Conservation (phyloP, 441 rosid genomes). For the Dalechampia spathulata region DNA sequence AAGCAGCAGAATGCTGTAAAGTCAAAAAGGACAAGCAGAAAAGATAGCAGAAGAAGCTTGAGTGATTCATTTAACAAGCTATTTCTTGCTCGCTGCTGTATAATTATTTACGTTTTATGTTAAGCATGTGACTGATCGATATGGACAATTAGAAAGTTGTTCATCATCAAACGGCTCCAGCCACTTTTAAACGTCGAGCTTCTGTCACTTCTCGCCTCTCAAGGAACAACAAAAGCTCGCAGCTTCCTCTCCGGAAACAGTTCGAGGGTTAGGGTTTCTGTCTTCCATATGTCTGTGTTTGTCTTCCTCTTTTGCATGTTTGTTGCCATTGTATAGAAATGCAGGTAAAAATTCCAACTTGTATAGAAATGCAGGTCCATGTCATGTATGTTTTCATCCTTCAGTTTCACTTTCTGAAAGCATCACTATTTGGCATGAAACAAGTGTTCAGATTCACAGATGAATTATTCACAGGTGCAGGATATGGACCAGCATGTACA, state of each 20-base stretch:
- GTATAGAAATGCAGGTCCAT: no score
- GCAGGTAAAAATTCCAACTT: no score
- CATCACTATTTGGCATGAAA: not conserved
- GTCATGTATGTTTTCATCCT: no score
- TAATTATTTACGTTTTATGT: not conserved
- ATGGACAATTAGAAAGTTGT: no score
- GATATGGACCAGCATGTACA: slow-evolving; percentile 27
- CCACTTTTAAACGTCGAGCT: no score
- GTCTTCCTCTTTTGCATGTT: not conserved
- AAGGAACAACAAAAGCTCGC: no score
- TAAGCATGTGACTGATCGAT: slow-evolving; percentile 5
- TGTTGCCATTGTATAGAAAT: slow-evolving; percentile 3
- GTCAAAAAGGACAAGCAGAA: slow-evolving; percentile 20
- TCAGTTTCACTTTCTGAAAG: not conserved
- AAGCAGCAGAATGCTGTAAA: not conserved
- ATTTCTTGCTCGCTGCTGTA: not conserved
- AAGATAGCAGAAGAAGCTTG: not conserved
- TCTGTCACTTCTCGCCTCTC: not conserved
- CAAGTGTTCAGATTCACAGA: not conserved
- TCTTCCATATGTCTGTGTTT: not conserved
- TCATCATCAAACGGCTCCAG: no score
- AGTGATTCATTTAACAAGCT: not conserved
- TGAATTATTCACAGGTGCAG: not conserved
- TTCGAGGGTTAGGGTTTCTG: no score
- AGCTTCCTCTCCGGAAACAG: no score